These are phyloP conservation scores for Tetrapisispora phaffii DNA, from an alignment of 805 yeast species.

Conservation along the genomic window DNA sequence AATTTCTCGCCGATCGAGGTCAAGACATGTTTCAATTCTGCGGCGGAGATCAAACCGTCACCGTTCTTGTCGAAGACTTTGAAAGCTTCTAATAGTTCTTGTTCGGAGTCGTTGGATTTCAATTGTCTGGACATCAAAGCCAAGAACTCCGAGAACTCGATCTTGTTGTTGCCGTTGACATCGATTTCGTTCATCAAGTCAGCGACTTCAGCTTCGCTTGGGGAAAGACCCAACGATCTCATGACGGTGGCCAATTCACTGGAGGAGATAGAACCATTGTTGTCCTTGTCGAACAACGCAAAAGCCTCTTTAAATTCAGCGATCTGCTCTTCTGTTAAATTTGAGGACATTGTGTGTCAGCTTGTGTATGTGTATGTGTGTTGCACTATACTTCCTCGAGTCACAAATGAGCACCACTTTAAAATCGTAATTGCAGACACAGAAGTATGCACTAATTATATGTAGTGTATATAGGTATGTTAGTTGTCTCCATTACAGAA, in stretches of 20 bases:
- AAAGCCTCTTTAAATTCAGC: constrained; percentile 97
- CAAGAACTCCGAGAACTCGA: constrained; percentile 72
- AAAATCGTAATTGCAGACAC: too few species aligned
- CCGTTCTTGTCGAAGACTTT: constrained; percentile 95
- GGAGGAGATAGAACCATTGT: constrained; percentile 93
- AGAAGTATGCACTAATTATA: too few species aligned
- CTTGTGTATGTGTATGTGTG: too few species aligned
- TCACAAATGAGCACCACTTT: too few species aligned
- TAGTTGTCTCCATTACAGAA: too few species aligned
- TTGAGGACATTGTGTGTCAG: constrained; percentile 45
- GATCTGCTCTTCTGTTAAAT: constrained; percentile 91
- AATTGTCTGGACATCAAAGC: constrained; percentile 87
- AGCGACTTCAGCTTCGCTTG: constrained; percentile 89
- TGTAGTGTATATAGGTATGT: too few species aligned
- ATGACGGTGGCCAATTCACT: constrained; percentile 94
- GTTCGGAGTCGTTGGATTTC: constrained; percentile 95
- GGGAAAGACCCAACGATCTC: constrained; percentile 98
- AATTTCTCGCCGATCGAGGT: constrained; percentile 96
- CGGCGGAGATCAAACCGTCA: constrained; percentile 92
- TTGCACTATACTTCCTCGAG: too few species aligned
- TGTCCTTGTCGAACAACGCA: constrained; percentile 91
- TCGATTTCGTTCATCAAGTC: constrained; percentile 98
- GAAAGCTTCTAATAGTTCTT: constrained; percentile 94
- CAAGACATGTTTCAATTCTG: constrained; percentile 92
- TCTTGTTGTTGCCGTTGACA: constrained; percentile 84